Percentiles rank a stretch among this genome's conserved stretches.
Evolutionary conservation across 176 grass and related monocot species (phyloP).

Genomic region (Triticum aestivum): DNA sequence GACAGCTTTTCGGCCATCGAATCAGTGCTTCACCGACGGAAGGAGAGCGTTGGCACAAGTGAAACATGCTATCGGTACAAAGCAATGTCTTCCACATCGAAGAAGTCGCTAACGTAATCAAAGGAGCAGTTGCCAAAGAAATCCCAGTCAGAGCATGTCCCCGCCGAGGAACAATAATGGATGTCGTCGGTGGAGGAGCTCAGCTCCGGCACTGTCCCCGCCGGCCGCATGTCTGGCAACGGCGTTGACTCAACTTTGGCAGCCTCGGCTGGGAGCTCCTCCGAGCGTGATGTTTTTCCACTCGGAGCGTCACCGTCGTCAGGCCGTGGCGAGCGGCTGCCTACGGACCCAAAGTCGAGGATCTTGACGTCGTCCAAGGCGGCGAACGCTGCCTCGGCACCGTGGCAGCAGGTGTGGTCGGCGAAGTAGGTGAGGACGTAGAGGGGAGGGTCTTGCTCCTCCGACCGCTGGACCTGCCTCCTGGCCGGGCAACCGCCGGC

Average conservation of each 20-base stretch:
- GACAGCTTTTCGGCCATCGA: too few species aligned
- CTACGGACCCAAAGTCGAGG: constrained; percentile 33
- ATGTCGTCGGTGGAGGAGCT: background rate
- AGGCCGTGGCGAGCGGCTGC: background rate
- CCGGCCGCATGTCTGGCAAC: background rate
- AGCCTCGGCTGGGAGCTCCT: background rate
- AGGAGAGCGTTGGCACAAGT: background rate
- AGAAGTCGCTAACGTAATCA: background rate
- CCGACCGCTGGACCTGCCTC: background rate
- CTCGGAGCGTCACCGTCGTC: background rate
- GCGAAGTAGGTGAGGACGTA: constrained; percentile 51
- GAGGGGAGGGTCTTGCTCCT: constrained; percentile 28
- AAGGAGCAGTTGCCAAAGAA: background rate
- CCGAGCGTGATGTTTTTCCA: background rate
- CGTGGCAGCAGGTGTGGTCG: constrained; percentile 34
- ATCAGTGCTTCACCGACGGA: too few species aligned
- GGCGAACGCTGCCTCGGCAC: background rate
- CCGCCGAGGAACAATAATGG: background rate
- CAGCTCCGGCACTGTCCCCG: background rate
- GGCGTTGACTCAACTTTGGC: background rate
- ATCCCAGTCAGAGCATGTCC: constrained; percentile 10
- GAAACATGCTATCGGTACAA: background rate
- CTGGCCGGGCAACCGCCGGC: constrained; percentile 12
- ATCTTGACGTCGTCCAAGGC: background rate
- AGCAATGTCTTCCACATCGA: background rate